Base-by-base conservation (phyloP, 805 yeast species). In the Candida railenensis region DNA sequence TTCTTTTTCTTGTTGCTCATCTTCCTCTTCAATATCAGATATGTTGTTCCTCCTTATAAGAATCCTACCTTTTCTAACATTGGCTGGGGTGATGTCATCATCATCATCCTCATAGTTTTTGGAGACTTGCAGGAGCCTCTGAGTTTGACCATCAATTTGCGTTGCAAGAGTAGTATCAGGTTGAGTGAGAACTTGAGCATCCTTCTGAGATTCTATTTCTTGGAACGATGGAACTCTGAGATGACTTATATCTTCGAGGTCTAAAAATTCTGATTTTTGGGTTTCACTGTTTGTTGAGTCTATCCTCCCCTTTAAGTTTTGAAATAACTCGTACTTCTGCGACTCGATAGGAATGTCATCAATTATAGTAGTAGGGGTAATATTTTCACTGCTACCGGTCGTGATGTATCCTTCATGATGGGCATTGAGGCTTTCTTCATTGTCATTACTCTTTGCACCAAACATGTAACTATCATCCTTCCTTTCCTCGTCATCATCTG, bases 391-490 rank as follows among this genome's bases (percentile, higher is more conserved):
- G 16, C 40, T 46, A 21, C 48, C 46, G 3, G 59, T 57, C 2
- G 57, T 54, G 12, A 56, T 52, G 16, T 49, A 37, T 12, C 47
- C 51, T 8, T 54, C 55, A 19, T 48, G 44, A 18, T 43, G 46
- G 21, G 48, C 37, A 25, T 49, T 46, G 34, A 50, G 53, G 2
- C 34, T 43, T 16, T 47, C 48, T n/a, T 43, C 44, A 19, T 48
- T 48, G 33, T 19, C 43, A 9, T 9, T 20, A 20, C 42, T 22
- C 21, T 16, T 25, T 9, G 42, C 56, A 3, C 64, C 67, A 52
- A 62, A 61, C 68, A 62, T 62, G 41, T 56, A 62, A 38, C 65
- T 58, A 43, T 63, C 68, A 48, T 63, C 66, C 36, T 48, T 47
- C 33, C 60, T 53, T 19, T 42, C n/a, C 18, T 15, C 51, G n/a